These are phyloP conservation scores for Trematosphaeria pertusa DNA, from an alignment of 2,329 filamentous ascomycete genomes.

Conservation along the genomic window DNA sequence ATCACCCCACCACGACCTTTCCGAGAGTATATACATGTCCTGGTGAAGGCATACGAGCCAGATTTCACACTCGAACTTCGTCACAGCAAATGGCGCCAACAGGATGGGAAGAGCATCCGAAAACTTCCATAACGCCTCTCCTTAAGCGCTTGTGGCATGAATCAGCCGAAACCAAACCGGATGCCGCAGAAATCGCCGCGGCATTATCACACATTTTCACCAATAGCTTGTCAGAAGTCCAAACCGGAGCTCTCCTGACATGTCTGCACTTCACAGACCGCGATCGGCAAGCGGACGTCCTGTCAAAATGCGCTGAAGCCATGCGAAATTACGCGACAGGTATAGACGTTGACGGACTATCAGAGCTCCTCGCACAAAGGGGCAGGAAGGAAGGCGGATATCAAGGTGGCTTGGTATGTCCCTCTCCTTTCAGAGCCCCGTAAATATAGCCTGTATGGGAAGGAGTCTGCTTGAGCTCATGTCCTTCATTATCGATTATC, in stretches of 20 bases:
- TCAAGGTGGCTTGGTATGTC: constrained; percentile 78
- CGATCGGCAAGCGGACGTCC: constrained; percentile 83
- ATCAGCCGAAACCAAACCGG: constrained; percentile 54
- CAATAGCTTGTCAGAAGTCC: constrained; percentile 84
- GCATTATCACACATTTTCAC: constrained; percentile 93
- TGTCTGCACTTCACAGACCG: constrained; percentile 89
- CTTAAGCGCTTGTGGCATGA: constrained; percentile 74
- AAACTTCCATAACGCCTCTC: constrained; percentile 70
- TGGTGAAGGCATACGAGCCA: no score
- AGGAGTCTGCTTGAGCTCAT: no score
- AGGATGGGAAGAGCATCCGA: constrained; percentile 30
- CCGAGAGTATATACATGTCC: no score
- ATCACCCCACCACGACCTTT: no score
- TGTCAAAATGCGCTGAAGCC: constrained; percentile 80
- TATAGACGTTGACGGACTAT: constrained; percentile 71
- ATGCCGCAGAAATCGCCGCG: constrained; percentile 83
- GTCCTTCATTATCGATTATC: no score
- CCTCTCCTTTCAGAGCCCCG: no score
- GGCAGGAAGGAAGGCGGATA: constrained; percentile 76
- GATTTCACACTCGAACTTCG: no score
- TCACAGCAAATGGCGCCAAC: constrained; percentile 29
- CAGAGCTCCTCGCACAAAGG: constrained; percentile 65
- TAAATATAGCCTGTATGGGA: no score
- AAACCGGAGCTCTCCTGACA: constrained; percentile 86
- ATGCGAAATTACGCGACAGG: constrained; percentile 83